Base-by-base conservation (phyloP, 192 early-diverging fungal species). In the Coemansia erecta region DNA sequence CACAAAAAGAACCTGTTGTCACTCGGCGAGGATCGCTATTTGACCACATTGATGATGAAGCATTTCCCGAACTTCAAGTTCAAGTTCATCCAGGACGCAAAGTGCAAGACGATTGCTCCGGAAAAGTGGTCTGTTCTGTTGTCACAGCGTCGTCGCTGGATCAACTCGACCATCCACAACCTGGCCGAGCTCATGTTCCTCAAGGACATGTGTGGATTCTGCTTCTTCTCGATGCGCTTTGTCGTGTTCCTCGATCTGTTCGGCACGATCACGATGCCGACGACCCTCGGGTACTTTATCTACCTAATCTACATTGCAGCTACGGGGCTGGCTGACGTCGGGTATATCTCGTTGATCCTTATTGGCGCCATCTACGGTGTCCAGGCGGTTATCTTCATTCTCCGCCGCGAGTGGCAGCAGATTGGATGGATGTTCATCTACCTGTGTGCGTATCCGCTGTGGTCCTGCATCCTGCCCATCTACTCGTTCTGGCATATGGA, bases 401-500 rank as follows among this genome's bases (percentile, higher is more conserved):
- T 92, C 33, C 88, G 89, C 56, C 70, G 88, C 43, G 85, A 90
- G 63, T 89, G 87, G 87, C 87, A 89, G 54, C 86, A 90, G 44
- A 82, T 90, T 53, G 89, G 89, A 3, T 89, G 89, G 89, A 91
- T 91, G 89, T 64, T 88, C 18, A 88, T 91, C 24, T 98, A 98
- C 72, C 79, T 98, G 11, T 66, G 94, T 0, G 91, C 90, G 7
- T 90, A 93, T 47, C 94, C 96, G 4, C 72, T 97, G n/a, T 98
- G 92, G 67, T 90, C 88, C 12, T 91, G 91, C 52, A 87, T 91
- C 68, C 84, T 98, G 57, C 95, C 95, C 0, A 71, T 98, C 31
- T 98, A 98, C 66, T 85, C 94, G 7, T 97, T 98, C 86, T 95
- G 93, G 95, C 93, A 98, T 73, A 93, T 95, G 85, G 95, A 98